Evolutionary conservation across 1,284 basidiomycete genomes (phyloP).

Genomic region (Ganoderma lingzhi): DNA sequence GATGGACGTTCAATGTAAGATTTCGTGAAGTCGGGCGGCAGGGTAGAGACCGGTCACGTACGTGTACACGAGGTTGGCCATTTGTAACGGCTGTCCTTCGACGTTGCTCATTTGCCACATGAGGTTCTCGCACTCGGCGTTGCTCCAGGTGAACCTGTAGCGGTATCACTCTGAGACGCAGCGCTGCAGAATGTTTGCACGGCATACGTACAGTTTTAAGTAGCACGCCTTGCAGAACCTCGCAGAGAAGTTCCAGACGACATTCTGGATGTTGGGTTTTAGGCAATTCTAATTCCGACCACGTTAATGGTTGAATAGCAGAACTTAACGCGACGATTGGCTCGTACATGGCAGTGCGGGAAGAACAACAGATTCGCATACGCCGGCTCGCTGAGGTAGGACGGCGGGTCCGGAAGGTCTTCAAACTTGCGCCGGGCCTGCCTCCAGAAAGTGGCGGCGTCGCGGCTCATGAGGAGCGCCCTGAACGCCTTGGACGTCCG

Average conservation of each 20-base stretch:
- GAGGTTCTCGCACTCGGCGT: neutral
- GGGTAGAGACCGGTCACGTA: neutral
- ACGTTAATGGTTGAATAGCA: neutral
- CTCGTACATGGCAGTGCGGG: constrained; percentile 19
- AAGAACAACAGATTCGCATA: constrained; percentile 30
- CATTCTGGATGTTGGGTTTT: neutral
- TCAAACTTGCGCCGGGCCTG: constrained; percentile 10
- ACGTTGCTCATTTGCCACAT: neutral
- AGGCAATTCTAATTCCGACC: constrained; percentile 4
- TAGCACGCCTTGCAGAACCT: neutral
- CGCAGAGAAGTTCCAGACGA: neutral
- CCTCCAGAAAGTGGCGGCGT: constrained; percentile 18
- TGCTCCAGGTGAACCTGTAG: neutral
- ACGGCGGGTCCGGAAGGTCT: constrained; percentile 24
- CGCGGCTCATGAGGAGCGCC: constrained; percentile 29
- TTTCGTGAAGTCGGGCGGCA: neutral
- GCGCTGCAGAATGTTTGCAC: neutral
- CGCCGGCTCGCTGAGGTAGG: constrained; percentile 27
- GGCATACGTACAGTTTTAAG: neutral
- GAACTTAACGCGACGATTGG: neutral
- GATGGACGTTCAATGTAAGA: neutral
- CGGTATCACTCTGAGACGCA: neutral
- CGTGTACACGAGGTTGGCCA: neutral
- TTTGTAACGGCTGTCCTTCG: neutral
- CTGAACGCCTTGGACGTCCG: constrained; percentile 28